phyloP scores from a whole-genome alignment of 495 filamentous ascomycete genomes.

The Aspergillus hancockii region DNA sequence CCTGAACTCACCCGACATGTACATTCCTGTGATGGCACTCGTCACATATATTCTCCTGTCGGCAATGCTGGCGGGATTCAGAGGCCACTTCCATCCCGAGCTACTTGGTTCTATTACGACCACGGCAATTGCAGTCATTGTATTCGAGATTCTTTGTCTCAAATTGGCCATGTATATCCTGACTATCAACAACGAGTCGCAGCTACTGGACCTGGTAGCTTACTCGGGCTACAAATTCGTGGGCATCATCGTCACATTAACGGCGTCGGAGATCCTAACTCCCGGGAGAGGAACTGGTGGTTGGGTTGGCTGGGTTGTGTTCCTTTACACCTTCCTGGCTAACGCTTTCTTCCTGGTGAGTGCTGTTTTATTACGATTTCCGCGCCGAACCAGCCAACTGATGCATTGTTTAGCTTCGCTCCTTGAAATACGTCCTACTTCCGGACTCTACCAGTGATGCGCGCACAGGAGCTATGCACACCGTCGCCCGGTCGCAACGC shows the following conservation, averaged over 20 bases:
- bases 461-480: slow-evolving; percentile 69
- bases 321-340: slow-evolving; percentile 85
- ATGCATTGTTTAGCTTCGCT: slow-evolving; percentile 71
- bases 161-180: slow-evolving; percentile 93
- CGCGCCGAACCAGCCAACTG: slow-evolving; percentile 22
- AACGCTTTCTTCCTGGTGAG: slow-evolving; percentile 95
- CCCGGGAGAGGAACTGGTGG: slow-evolving; percentile 77
- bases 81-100: slow-evolving; percentile 93
- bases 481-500: slow-evolving; percentile 77
- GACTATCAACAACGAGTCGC: slow-evolving; percentile 82
- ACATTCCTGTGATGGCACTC: slow-evolving; percentile 85
- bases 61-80: slow-evolving; percentile 83
- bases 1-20: slow-evolving; percentile 98
- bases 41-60: slow-evolving; percentile 96
- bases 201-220: slow-evolving; percentile 88
- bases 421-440: slow-evolving; percentile 91
- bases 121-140: slow-evolving; percentile 75
- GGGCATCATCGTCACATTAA: slow-evolving; percentile 84
- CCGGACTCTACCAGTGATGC: slow-evolving; percentile 74
- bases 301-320: slow-evolving; percentile 86
- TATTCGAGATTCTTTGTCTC: slow-evolving; percentile 83
- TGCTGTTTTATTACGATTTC: not conserved
- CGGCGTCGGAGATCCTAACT: slow-evolving; percentile 73
- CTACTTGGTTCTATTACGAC: slow-evolving; percentile 86
- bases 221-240: slow-evolving; percentile 99